These are phyloP conservation scores for Quercus tomentella DNA, from an alignment of 331 rosid genomes.

Conservation along the genomic window DNA sequence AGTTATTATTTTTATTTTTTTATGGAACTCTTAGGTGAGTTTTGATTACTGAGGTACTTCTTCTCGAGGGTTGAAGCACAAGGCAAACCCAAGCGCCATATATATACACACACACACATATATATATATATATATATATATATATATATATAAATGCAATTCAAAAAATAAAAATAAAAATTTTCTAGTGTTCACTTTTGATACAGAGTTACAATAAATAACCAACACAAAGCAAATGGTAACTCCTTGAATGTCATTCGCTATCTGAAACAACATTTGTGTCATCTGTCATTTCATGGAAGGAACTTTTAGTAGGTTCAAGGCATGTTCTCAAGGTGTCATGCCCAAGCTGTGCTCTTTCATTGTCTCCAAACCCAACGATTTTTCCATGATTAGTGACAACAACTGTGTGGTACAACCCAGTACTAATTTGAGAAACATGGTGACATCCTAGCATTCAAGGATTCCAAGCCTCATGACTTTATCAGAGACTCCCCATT, in stretches of 20 bases:
- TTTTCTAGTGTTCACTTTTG: not conserved
- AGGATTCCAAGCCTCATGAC: slow-evolving; percentile 61
- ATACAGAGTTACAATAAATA: not conserved
- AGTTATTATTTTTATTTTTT: no score
- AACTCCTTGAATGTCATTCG: slow-evolving; percentile 11
- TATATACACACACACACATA: no score
- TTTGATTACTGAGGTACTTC: no score
- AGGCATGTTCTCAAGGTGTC: slow-evolving; percentile 73
- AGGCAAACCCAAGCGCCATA: no score
- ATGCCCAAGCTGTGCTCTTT: slow-evolving; percentile 87
- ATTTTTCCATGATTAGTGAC: slow-evolving; percentile 65
- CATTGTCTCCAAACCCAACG: slow-evolving; percentile 91
- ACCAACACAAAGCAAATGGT: not conserved
- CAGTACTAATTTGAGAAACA: slow-evolving; percentile 88
- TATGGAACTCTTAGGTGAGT: no score
- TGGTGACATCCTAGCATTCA: slow-evolving; percentile 57
- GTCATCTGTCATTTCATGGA: slow-evolving; percentile 39
- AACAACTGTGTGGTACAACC: slow-evolving; percentile 69
- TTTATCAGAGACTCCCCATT: slow-evolving; percentile 59
- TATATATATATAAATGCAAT: not conserved
- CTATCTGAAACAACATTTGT: slow-evolving; percentile 25
- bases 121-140: no score
- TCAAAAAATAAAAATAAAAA: not conserved
- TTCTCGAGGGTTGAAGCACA: no score
- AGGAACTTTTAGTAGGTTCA: slow-evolving; percentile 60